Evolutionary conservation across 805 yeast genomes (phyloP), one percentile per base, ranked within the genome.

Genomic region (Tetrapisispora taiwanensis): DNA sequence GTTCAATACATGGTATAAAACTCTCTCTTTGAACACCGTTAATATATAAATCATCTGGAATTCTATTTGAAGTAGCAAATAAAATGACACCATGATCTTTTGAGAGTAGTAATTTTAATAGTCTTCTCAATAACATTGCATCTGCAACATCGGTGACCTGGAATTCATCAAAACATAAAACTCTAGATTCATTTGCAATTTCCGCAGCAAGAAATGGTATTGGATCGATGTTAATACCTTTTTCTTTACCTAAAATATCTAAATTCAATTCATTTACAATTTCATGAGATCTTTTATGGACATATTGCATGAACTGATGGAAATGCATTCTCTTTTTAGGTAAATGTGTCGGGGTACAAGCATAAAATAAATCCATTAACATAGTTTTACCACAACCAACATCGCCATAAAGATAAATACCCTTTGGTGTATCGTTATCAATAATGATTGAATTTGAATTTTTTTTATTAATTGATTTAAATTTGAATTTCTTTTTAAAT

Each of bases 141-240:
- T 92, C 98, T 0, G 97, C 98, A 27, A 92, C 97, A 62, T 92
- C 98, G 0, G 95, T 87, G 36, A 92, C 98, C 65, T 92, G 97
- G 59, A 92, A 90, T 66, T 92, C 98, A 66, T 92, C 98, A 60
- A 92, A 86, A 63, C 98, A 92, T 47, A 92, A 63, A 1, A 92
- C 78, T 1, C 90, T 81, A 4, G 92, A 73, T 41, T 73, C 70
- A 49, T 74, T 74, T 1, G 97, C 84, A 45, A 92, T 76, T 55
- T 86, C 95, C 48, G 81, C 79, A 0, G 97, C 96, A 30, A 88
- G 66, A 30, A 78, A 62, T 2, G 96, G 96, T 41, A 89, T 81
- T 2, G 89, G 81, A 55, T 89, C 97, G 43, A 83, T 66, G 50
- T 83, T 88, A 26, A 69, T 71, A 32, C 69, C 63, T 34, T 56